A percentile compares a stretch with the other conserved stretches of the same genome.
phyloP scores from a whole-genome alignment of 257 asterid genomes.

The Avicennia marina region DNA sequence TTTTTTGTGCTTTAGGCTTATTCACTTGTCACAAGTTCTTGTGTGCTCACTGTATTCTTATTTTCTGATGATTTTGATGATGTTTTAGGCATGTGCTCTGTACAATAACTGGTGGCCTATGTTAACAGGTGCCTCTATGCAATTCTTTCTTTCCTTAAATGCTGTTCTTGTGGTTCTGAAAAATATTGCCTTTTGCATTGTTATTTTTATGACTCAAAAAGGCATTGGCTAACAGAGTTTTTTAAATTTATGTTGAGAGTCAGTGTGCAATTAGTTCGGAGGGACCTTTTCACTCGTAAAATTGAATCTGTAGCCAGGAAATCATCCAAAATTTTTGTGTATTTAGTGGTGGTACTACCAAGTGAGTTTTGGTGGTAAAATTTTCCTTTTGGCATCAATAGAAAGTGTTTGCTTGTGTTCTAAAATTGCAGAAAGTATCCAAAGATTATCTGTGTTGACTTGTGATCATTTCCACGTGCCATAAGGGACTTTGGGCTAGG shows the following conservation, averaged over 20 bases:
- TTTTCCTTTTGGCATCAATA: too few species aligned
- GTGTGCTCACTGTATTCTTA: constrained; percentile 12
- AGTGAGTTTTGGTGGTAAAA: not conserved
- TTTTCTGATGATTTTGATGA: constrained; percentile 18
- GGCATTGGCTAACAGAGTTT: not conserved
- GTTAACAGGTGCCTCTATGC: constrained; percentile 97
- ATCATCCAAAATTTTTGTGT: constrained; percentile 4
- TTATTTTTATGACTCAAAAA: too few species aligned
- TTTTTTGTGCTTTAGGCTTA: not conserved
- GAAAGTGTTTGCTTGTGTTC: too few species aligned
- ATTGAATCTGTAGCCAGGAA: constrained; percentile 3
- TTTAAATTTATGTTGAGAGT: not conserved
- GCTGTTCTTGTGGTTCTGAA: too few species aligned
- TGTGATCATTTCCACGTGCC: not conserved
- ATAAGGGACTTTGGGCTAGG: constrained; percentile 1
- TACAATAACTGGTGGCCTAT: constrained; percentile 98
- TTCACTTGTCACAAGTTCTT: constrained; percentile 14
- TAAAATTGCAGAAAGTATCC: constrained; percentile 5
- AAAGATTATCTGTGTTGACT: not conserved
- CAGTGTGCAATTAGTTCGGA: not conserved
- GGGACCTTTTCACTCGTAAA: constrained; percentile 2
- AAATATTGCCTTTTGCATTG: too few species aligned
- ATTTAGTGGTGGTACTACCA: not conserved
- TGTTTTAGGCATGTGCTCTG: constrained; percentile 83
- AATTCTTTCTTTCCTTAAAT: too few species aligned